phyloP scores from a whole-genome alignment of 2,329 filamentous ascomycete genomes.

The Aspergillus novoparasiticus region DNA sequence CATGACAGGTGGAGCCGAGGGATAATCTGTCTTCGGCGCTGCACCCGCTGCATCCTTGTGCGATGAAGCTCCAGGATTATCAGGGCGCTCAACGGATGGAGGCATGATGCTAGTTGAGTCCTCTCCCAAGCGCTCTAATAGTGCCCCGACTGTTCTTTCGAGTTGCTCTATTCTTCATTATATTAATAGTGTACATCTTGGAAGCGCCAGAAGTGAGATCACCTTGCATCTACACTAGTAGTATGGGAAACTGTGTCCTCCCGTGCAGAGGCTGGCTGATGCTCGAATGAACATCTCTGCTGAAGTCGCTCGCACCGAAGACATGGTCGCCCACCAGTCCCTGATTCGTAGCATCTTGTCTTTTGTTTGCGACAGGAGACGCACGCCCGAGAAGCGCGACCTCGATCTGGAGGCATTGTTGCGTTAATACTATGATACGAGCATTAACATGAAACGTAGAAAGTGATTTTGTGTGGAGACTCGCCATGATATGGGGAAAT shows the following conservation, averaged over 20 bases:
- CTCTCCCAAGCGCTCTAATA: conserved; percentile 4
- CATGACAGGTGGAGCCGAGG: conserved; percentile 7
- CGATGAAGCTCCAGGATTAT: not conserved
- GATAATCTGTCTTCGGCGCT: not conserved
- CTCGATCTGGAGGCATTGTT: conserved; percentile 13
- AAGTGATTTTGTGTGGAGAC: not conserved
- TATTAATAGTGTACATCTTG: too few species aligned
- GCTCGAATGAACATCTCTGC: conserved; percentile 37
- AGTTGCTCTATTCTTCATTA: conserved; percentile 1
- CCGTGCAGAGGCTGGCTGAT: not conserved
- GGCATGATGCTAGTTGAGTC: not conserved
- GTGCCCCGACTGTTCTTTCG: conserved; percentile 1
- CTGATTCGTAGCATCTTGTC: conserved; percentile 45
- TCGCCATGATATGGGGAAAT: conserved; percentile 3
- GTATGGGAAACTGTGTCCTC: too few species aligned
- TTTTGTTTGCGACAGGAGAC: conserved; percentile 44
- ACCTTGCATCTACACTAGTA: not conserved
- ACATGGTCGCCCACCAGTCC: conserved; percentile 32
- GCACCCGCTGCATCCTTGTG: not conserved
- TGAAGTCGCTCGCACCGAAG: conserved; percentile 41
- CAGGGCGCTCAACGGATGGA: not conserved
- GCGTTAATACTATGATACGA: not conserved
- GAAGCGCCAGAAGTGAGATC: too few species aligned
- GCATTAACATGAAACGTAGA: not conserved
- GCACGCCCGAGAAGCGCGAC: conserved; percentile 39